Base-by-base conservation (phyloP, 495 filamentous ascomycete species). In the Filosporella fistucella region DNA sequence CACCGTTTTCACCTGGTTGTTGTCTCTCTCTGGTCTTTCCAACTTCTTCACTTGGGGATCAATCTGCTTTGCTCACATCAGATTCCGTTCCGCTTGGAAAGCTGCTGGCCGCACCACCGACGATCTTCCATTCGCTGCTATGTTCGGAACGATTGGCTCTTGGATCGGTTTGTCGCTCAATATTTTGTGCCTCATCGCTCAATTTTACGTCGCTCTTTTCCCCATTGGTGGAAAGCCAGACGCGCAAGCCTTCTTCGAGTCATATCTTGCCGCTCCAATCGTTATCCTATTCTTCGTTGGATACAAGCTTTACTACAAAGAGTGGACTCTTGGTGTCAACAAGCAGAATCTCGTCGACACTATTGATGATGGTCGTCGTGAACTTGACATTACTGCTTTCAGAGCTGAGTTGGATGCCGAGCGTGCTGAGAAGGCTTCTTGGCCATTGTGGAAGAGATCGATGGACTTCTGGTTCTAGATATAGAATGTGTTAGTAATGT, bases 21-120 rank as follows among this genome's bases (percentile, higher is more conserved):
- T 95, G 49, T 88, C 91, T 25, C 78, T 95, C 34, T 95, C 89
- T 0, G 91, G 88, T 41, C 79, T 96, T 12, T 91, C 86, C 1
- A 85, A 84, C 30, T 84, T 97, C 69, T 88, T 96, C 70, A 96
- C 90, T 34, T 96, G 91, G 91, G 84, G 82, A 40, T 88, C 84
- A 28, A 87, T 96, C 64, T 95, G 89, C 59, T 69, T 91, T 0
- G 74, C 80, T 0, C 91, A 97, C 65, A 94, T 97, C 66, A 87
- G 88, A 23, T 97, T 97, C 77, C 89, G 91, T 30, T 67, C 70
- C 2, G 91, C 81, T 11, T 96, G 91, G 91, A 65, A 65, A 4
- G 47, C 71, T 1, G 78, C 87, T 42, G 87, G 87, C 37, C 83
- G 88, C 61, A 71, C 67, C 10, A 65, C 89, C 14, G 68, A 85